phyloP scores from a whole-genome alignment of 352 stramenopile species.

The Aphanomyces cochlioides region DNA sequence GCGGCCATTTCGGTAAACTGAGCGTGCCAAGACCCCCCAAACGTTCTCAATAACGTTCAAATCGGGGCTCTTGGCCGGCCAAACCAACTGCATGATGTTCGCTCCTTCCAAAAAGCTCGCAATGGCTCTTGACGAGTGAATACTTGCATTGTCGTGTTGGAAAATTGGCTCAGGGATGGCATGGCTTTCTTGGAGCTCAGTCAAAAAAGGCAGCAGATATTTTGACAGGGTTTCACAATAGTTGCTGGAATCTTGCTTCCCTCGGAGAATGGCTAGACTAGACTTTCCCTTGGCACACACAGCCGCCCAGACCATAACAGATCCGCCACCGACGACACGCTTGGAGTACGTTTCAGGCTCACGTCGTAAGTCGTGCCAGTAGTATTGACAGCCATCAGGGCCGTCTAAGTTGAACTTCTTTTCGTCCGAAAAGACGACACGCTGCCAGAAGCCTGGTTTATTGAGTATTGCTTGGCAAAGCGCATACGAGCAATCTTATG shows the following conservation, averaged over 20 bases:
- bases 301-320: constrained; percentile 34
- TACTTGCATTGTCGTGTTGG: constrained; percentile 4
- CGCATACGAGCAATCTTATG: neutral
- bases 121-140: neutral
- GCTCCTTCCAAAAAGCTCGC: neutral
- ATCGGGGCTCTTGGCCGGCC: constrained; percentile 34
- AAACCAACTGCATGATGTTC: constrained; percentile 1
- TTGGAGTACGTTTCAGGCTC: neutral
- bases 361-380: constrained; percentile 13
- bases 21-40: constrained; percentile 26
- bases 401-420: constrained; percentile 22
- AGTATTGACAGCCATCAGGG: constrained; percentile 3
- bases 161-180: neutral
- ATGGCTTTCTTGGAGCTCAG: neutral
- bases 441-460: neutral
- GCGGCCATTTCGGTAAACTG: constrained; percentile 28
- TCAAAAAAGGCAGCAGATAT: neutral
- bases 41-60: constrained; percentile 36
- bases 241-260: neutral
- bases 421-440: constrained; percentile 20
- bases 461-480: neutral
- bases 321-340: constrained; percentile 25
- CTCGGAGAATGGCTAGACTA: neutral
- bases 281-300: neutral
- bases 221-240: neutral